These are phyloP conservation scores for Debaryomycetaceae sp. DNA, from an alignment of 1,139 yeast genomes.

Conservation along the genomic window DNA sequence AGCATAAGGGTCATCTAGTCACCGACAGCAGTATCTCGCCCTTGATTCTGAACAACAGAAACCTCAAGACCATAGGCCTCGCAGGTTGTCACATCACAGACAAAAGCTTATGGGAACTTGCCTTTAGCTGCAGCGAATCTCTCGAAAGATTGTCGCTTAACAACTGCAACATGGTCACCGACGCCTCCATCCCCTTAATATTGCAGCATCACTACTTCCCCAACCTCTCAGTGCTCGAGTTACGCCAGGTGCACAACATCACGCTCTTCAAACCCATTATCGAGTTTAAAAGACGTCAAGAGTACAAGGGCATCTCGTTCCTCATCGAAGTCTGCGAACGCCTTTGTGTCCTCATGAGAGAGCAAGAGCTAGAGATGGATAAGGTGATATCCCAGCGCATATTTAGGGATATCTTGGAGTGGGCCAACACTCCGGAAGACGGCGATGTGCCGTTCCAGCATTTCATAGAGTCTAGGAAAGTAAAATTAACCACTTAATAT, in stretches of 20 bases:
- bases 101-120: conserved; percentile 76
- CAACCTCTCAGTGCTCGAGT: conserved; percentile 69
- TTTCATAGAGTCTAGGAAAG: conserved; percentile 12
- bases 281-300: conserved; percentile 62
- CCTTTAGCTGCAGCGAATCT: conserved; percentile 51
- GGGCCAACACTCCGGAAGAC: conserved; percentile 53
- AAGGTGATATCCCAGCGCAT: conserved; percentile 50
- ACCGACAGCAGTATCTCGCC: conserved; percentile 68
- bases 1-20: conserved; percentile 60
- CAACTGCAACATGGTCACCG: conserved; percentile 64
- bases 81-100: conserved; percentile 88
- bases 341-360: conserved; percentile 55
- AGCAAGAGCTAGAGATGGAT: conserved; percentile 62
- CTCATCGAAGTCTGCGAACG: conserved; percentile 76
- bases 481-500: conserved; percentile 2
- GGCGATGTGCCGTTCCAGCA: conserved; percentile 28
- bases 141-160: conserved; percentile 74
- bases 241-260: conserved; percentile 59
- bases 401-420: conserved; percentile 52
- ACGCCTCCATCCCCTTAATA: conserved; percentile 64
- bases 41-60: conserved; percentile 51
- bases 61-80: conserved; percentile 70
- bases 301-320: conserved; percentile 49
- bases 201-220: conserved; percentile 55
- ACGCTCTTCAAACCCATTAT: conserved; percentile 64